Conservation (phyloP, 2,329 filamentous ascomycete species). For the Podosphaera aphanis region DNA sequence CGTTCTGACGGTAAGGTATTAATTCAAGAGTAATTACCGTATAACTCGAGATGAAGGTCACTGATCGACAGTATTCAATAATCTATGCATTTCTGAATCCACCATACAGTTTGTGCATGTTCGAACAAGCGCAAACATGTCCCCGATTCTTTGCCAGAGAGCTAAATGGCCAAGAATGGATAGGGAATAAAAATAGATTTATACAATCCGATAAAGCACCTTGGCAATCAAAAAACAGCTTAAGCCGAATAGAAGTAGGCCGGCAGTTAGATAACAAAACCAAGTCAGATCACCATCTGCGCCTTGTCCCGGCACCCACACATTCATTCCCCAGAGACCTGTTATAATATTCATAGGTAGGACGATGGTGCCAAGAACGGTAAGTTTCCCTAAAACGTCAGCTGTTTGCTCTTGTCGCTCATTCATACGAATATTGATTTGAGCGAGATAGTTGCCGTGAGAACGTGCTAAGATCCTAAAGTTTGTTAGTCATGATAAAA, state of each 20-base stretch:
- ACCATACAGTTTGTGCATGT: too few species aligned
- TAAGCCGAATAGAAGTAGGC: slow-evolving; percentile 55
- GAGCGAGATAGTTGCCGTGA: slow-evolving; percentile 92
- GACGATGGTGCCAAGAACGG: slow-evolving; percentile 88
- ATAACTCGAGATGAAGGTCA: too few species aligned
- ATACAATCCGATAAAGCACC: slow-evolving; percentile 15
- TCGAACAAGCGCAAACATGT: too few species aligned
- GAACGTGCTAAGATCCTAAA: slow-evolving; percentile 64
- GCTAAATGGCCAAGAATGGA: too few species aligned
- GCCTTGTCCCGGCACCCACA: slow-evolving; percentile 81
- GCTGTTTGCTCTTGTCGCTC: slow-evolving; percentile 89
- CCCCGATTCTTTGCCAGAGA: too few species aligned
- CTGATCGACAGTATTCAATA: too few species aligned
- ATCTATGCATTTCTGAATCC: too few species aligned
- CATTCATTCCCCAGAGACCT: slow-evolving; percentile 97
- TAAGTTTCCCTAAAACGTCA: slow-evolving; percentile 82
- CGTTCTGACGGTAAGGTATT: too few species aligned
- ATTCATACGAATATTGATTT: slow-evolving; percentile 98
- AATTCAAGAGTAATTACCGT: too few species aligned
- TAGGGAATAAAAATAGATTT: too few species aligned
- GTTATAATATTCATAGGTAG: slow-evolving; percentile 98
- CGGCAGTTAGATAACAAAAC: slow-evolving; percentile 55
- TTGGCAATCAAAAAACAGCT: slow-evolving; percentile 32
- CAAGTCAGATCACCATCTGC: slow-evolving; percentile 49
- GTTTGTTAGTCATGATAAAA: slow-evolving; percentile 3